Evolutionary conservation across 805 yeast species (phyloP), one percentile per base, ranked within the genome.

Genomic region (Lipomyces sp.): DNA sequence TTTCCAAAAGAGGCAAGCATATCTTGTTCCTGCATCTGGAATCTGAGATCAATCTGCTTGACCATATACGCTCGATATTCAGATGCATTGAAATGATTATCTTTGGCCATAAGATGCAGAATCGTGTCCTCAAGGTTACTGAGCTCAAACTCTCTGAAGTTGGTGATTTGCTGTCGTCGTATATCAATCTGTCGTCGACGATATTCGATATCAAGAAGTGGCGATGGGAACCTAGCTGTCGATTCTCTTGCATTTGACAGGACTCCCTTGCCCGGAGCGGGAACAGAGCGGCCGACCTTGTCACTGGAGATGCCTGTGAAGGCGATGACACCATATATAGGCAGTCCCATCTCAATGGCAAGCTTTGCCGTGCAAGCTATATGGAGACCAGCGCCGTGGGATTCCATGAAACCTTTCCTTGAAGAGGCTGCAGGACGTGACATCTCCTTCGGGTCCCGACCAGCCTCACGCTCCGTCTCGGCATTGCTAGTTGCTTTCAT

Each of bases 181-280:
- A 83, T 82, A 77, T 85, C 86, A 75, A 94, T 85, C 83, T 94
- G 98, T 79, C 97, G 86, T 74, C 89, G 83, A 83, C 99, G 90
- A 87, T 94, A 94, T 77, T 88, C 87, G 79, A 94, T 87, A 79
- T 92, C 90, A 82, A 95, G 82, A 80, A 90, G 82, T 69, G 92
- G 88, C 64, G 93, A 81, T 73, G 88, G 86, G 83, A 85, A 89
- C 80, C 89, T 87, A 82, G 89, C 84, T 74, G 84, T 85, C 74
- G 93, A 91, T 73, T 89, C 94, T 82, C 94, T 98, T 66, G 98
- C 98, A 77, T 97, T 91, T 69, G 98, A 94, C 84, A 94, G 85
- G 73, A 94, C 90, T 88, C 99, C 99, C 83, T 93, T 91, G 80
- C 99, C 99, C 82, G 99, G 99, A 77, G 98, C 98, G 72, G 99